Evolutionary conservation across 2,329 filamentous ascomycete genomes (phyloP).

Genomic region (Aspergillus novofumigatus): DNA sequence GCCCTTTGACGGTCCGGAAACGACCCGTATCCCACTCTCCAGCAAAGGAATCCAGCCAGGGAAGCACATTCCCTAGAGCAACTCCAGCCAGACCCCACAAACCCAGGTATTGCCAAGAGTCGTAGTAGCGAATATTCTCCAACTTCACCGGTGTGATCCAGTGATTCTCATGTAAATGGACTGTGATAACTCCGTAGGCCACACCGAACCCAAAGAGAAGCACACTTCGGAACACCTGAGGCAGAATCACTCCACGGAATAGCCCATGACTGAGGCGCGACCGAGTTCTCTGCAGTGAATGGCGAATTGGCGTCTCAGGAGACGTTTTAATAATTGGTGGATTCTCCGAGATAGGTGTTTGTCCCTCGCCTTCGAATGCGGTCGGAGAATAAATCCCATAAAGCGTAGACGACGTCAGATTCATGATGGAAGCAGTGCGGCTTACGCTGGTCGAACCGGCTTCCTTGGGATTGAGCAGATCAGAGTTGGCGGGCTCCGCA

Average conservation of each 20-base stretch:
- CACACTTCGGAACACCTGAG: slow-evolving; percentile 54
- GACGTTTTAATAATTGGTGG: slow-evolving; percentile 37
- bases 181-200: slow-evolving; percentile 76
- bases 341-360: slow-evolving; percentile 56
- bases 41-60: slow-evolving; percentile 78
- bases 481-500: slow-evolving; percentile 31
- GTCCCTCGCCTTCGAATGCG: slow-evolving; percentile 59
- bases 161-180: slow-evolving; percentile 69
- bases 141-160: slow-evolving; percentile 60
- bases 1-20: slow-evolving; percentile 18
- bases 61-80: slow-evolving; percentile 71
- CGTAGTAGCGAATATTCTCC: slow-evolving; percentile 49
- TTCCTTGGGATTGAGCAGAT: slow-evolving; percentile 33
- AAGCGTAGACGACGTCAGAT: slow-evolving; percentile 83
- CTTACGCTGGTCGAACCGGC: slow-evolving; percentile 47
- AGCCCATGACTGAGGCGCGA: slow-evolving; percentile 35
- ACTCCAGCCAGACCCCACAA: slow-evolving; percentile 83
- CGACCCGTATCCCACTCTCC: slow-evolving; percentile 48
- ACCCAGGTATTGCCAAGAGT: slow-evolving; percentile 62
- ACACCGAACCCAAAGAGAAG: slow-evolving; percentile 76
- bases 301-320: slow-evolving; percentile 21
- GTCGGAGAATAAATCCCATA: slow-evolving; percentile 83
- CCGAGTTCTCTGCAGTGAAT: slow-evolving; percentile 29
- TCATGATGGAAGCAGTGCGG: slow-evolving; percentile 73
- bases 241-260: slow-evolving; percentile 46